A percentile compares a stretch with the other conserved stretches of the same genome.
These are phyloP conservation scores for Lunasporangiospora selenospora DNA, from an alignment of 192 early-diverging fungal species.

Conservation along the genomic window DNA sequence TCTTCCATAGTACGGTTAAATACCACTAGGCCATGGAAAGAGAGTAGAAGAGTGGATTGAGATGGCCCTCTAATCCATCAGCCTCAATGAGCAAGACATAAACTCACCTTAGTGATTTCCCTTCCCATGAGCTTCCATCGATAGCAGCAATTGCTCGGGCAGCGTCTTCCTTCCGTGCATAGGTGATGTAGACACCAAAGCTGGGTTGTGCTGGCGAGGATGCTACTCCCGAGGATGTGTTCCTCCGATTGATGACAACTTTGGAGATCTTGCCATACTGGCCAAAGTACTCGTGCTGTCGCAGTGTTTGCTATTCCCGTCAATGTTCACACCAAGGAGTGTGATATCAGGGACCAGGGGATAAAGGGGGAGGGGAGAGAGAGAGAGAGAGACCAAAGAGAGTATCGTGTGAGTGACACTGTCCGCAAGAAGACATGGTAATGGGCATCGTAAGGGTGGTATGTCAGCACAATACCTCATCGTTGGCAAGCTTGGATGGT, in stretches of 20 bases:
- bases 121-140: conserved; percentile 89
- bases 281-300: conserved; percentile 93
- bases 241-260: conserved; percentile 89
- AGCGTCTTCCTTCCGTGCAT: conserved; percentile 90
- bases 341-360: neutral
- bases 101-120: conserved; percentile 81
- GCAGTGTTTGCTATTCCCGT: conserved; percentile 62
- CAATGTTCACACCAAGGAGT: neutral
- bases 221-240: conserved; percentile 42
- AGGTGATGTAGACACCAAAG: conserved; percentile 94
- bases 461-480: too few relatives aligned
- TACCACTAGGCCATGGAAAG: too few relatives aligned
- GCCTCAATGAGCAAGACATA: too few relatives aligned
- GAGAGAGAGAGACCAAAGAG: neutral
- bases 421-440: neutral
- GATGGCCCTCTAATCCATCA: too few relatives aligned
- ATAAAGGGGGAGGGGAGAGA: neutral
- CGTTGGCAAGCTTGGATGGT: conserved; percentile 82
- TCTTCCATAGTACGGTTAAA: too few relatives aligned
- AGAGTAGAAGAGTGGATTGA: too few relatives aligned
- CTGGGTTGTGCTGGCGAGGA: conserved; percentile 52
- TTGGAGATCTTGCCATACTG: conserved; percentile 97
- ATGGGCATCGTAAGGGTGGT: neutral
- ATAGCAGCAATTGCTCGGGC: conserved; percentile 91
- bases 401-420: neutral